Evolutionary conservation across 139 green algal genomes (phyloP), one percentile per base, ranked within the genome.

Genomic region (Ettlia oleoabundans): DNA sequence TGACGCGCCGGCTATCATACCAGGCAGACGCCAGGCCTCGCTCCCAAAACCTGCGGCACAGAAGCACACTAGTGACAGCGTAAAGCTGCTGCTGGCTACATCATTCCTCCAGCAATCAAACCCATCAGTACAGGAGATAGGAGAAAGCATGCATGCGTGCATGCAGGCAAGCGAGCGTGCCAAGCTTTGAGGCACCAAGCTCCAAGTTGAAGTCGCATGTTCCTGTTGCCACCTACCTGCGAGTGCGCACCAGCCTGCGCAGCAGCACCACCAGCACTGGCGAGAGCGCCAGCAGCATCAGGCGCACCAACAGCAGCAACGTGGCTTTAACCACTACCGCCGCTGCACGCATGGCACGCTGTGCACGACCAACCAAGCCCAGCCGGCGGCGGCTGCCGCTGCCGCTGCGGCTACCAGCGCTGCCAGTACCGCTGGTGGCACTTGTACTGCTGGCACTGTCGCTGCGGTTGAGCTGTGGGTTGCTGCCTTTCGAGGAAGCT

Each of bases 1-100:
- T 87, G 3, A 93, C 68, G 0, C 73, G 78, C 8, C 19, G 19
- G n/a, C 42, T 73, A 51, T 86, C 63, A 26, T 82, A 62, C 82
- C 86, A 91, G 26, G 89, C 88, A 43, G 75, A 82, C 10, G 62
- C 52, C 32, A 94, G 85, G 3, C 91, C 91, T 0, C 79, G 43
- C 78, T 86, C 74, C 94, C 94, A 98, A 82, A 97, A 98, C n/a
- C 78, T 69, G 42, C 33, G 26, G n/a, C 63, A 58, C 61, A 38
- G 51, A n/a, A n/a, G n/a, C n/a, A n/a, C n/a, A n/a, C n/a, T n/a
- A n/a, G n/a, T n/a, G n/a, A n/a, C n/a, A n/a, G n/a, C n/a, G n/a
- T n/a, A n/a, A n/a, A n/a, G n/a, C n/a, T n/a, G n/a, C n/a, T n/a
- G 15, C 65, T 33, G 32, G 15, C 61, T 8, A 21, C n/a, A n/a